phyloP scores from a whole-genome alignment of 805 yeast species.

The Metschnikowia similis region DNA sequence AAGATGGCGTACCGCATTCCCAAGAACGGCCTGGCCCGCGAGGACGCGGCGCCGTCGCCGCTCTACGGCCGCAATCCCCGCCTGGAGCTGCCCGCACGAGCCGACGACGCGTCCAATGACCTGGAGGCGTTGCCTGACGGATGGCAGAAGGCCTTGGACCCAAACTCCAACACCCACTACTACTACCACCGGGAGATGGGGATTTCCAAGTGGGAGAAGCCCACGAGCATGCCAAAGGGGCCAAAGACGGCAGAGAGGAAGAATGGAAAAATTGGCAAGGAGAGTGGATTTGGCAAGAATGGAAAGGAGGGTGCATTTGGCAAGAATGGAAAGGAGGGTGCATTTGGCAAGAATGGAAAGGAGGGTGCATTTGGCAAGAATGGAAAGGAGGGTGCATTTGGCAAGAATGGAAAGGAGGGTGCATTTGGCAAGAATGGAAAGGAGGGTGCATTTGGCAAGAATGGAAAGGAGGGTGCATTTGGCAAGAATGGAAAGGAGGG shows the following conservation, averaged over 20 bases:
- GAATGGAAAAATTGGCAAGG: neutral
- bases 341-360: too few species aligned
- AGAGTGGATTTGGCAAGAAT: neutral
- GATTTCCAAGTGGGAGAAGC: conserved; percentile 59
- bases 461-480: neutral
- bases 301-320: too few species aligned
- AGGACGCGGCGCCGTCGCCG: conserved; percentile 10
- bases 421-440: neutral
- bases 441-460: too few species aligned
- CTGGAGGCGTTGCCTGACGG: conserved; percentile 49
- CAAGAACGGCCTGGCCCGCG: conserved; percentile 35
- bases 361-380: neutral
- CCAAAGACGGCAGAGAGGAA: conserved; percentile 17
- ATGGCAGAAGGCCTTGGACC: conserved; percentile 59
- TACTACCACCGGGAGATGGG: conserved; percentile 51
- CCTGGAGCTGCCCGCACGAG: conserved; percentile 12
- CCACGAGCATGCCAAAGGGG: conserved; percentile 35
- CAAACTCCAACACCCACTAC: conserved; percentile 41
- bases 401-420: too few species aligned
- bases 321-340: neutral
- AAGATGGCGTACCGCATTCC: conserved; percentile 86
- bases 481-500: too few species aligned
- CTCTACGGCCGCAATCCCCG: conserved; percentile 12
- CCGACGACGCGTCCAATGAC: conserved; percentile 6
- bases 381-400: too few species aligned